phyloP scores from a whole-genome alignment of 2,329 filamentous ascomycete genomes.

The Fusarium lateritium region DNA sequence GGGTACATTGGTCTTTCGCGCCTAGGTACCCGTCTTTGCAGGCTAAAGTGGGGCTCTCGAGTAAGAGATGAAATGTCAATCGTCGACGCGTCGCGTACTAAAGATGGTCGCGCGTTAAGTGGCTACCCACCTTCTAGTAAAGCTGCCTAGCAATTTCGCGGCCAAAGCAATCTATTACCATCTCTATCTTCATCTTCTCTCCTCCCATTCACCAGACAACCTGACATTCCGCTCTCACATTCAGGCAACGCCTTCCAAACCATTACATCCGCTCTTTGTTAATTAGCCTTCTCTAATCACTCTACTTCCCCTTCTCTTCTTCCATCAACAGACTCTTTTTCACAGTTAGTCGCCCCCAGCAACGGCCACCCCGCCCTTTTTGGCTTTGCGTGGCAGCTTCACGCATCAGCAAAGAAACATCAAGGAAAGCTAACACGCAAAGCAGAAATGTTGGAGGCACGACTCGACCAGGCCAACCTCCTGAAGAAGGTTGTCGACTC shows the following conservation, averaged over 20 bases:
- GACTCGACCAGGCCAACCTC: conserved; percentile 91
- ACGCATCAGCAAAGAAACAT: conserved; percentile 9
- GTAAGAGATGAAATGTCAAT: neutral
- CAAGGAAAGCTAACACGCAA: conserved; percentile 32
- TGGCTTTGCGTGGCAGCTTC: conserved; percentile 31
- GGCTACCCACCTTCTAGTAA: conserved; percentile 30
- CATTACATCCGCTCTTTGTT: neutral
- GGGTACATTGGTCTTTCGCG: neutral
- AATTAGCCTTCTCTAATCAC: neutral
- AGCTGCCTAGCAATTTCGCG: conserved; percentile 40
- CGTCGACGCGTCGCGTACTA: conserved; percentile 32
- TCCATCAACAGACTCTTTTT: neutral
- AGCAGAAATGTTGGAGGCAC: conserved; percentile 90
- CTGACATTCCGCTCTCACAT: neutral
- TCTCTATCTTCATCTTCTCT: conserved; percentile 28
- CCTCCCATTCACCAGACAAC: conserved; percentile 35
- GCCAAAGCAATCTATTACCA: conserved; percentile 23
- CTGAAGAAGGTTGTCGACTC: conserved; percentile 99
- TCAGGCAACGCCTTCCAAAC: neutral
- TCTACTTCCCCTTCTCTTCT: neutral
- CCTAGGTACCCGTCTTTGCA: neutral
- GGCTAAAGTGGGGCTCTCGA: conserved; percentile 4
- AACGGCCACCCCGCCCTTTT: conserved; percentile 37
- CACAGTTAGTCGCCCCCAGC: conserved; percentile 37
- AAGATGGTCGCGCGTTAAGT: conserved; percentile 36